Evolutionary conservation across 495 filamentous ascomycete genomes (phyloP), one percentile per base, ranked within the genome.

Genomic region (Niebla homalea): DNA sequence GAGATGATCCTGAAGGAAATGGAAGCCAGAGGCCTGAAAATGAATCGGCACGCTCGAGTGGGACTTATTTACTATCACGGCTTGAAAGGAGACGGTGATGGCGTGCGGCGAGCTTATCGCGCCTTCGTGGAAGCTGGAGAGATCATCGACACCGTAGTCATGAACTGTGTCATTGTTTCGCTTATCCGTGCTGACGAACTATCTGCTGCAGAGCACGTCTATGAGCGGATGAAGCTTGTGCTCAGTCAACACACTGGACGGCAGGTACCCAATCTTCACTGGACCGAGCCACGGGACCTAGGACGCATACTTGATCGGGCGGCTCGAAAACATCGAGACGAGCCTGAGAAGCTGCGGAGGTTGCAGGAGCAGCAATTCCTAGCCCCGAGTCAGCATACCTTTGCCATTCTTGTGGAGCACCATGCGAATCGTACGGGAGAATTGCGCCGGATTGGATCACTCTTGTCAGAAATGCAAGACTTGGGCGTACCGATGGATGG

Each of bases 1-100:
- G 84, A 94, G 57, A 84, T 86, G 66, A 74, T 97, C 12, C 74
- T 89, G 53, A 70, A 77, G 46, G 90, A 97, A 65, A 89, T 95
- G 80, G 64, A 71, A 22, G 69, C 58, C 8, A 82, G 92, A 29
- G 70, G 76, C 0, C 62, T 89, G 44, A 50, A 58, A 8, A 77
- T 79, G 49, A 81, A 81, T 59, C 80, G 90, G 23, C 85, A 78
- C 60, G 84, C 88, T 41, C 80, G 87, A 54, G 79, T 86, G 40
- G 79, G 76, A 38, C 67, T 86, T 51, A 88, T 98, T n/a, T 85
- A 84, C 59, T 89, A 83, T 56, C 75, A 83, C 50, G 90, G 90
- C 14, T 67, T 89, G 43, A 72, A 74, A 52, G 66, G 70, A 26
- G 81, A 95, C 61, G 73, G 78, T 4, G 69, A 80, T 54, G 81